Base-by-base conservation (phyloP, 805 yeast species). In the Schwanniomyces pseudopolymorphus region DNA sequence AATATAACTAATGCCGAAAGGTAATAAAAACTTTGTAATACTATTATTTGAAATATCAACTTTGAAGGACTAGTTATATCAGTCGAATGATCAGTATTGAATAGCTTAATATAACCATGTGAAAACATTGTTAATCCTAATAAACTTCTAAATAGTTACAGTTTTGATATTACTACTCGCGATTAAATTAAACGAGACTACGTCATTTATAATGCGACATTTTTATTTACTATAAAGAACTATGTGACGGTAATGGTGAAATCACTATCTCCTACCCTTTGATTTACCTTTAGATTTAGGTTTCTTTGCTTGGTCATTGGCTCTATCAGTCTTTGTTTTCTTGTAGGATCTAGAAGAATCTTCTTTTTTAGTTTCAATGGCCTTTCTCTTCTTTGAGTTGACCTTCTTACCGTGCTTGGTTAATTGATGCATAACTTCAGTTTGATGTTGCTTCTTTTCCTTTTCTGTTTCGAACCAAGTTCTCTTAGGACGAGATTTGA, bases 381-480 rank as follows among this genome's bases (percentile, higher is more conserved):
- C 79, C 67, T 88, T 88, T 67, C 91, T 78, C 74, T 84, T 84
- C 63, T 83, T 85, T 46, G 86, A 78, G 56, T 84, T 85, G 20
- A 77, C 61, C 56, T 77, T 78, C 59, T 81, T 79, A 45, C 81
- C 83, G 45, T 72, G 75, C 47, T 79, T 74, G 36, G 75, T 66
- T 49, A 73, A 60, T 39, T 69, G 72, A 27, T 62, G 66, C 64
- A 68, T 58, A 6, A 63, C 75, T 43, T 54, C 62, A 14, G 64
- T 54, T 63, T 59, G 66, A 64, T 50, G 70, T 56, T 56, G 70
- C 67, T 74, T 70, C 67, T 81, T 80, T 28, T 80, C 84, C 41
- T 66, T 67, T 49, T 79, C 83, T 27, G 75, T 59, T 68, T 89
- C 92, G 66, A 94, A 92, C 99, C 99, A 94, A 0, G 99, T 94